phyloP scores from a whole-genome alignment of 352 stramenopile genomes.

The Phytophthora vignae region DNA sequence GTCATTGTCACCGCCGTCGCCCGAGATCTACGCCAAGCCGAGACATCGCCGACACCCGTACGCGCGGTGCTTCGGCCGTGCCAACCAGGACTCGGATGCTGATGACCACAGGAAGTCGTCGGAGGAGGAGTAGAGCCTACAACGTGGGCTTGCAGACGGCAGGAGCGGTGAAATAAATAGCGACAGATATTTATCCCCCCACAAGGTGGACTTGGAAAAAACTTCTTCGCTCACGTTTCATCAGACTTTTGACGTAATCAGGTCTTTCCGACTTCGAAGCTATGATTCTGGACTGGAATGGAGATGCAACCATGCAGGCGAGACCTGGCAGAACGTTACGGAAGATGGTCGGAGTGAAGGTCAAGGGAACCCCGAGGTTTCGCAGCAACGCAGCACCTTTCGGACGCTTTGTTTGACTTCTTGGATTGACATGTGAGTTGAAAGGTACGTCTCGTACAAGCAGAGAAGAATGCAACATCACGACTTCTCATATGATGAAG shows the following conservation, averaged over 20 bases:
- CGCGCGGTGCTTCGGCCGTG: background rate
- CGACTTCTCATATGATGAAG: too few relatives aligned
- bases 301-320: too few relatives aligned
- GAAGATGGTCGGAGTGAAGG: too few relatives aligned
- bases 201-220: background rate
- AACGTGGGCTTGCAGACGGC: background rate
- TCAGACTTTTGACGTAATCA: background rate
- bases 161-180: conserved; percentile 27
- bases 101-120: background rate
- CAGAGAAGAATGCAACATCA: too few relatives aligned
- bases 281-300: background rate
- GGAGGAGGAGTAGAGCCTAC: background rate
- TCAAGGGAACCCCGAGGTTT: too few relatives aligned
- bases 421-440: too few relatives aligned
- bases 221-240: too few relatives aligned
- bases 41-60: conserved; percentile 17
- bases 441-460: too few relatives aligned
- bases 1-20: conserved; percentile 22
- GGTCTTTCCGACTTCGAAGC: background rate
- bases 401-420: too few relatives aligned
- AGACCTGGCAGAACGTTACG: too few relatives aligned
- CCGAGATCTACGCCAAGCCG: conserved; percentile 38
- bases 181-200: conserved; percentile 32
- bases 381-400: too few relatives aligned
- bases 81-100: background rate